Conservation (phyloP, 768 basidiomycete genomes). For the Boletellus sp. region DNA sequence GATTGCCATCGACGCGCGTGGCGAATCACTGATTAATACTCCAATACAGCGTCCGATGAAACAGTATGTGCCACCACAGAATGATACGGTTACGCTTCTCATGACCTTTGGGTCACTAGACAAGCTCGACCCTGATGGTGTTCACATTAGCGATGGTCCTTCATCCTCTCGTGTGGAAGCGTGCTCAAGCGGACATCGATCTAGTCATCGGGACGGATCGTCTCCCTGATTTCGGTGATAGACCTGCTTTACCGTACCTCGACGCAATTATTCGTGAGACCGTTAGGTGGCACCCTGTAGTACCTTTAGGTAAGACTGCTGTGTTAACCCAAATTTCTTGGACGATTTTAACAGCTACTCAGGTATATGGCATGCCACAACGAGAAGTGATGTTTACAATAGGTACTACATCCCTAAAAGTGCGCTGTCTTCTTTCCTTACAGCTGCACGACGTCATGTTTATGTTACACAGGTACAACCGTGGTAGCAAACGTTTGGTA, state of each 20-base stretch:
- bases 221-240: conserved; percentile 26
- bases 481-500: conserved; percentile 14
- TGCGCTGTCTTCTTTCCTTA: background rate
- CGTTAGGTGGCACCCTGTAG: background rate
- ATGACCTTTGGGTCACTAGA: background rate
- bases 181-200: conserved; percentile 25
- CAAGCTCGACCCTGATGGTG: background rate
- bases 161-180: background rate
- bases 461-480: conserved; percentile 2
- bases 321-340: background rate
- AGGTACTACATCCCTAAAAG: conserved; percentile 33
- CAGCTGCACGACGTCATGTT: too few relatives aligned
- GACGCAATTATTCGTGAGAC: conserved; percentile 6
- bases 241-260: background rate
- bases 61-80: background rate
- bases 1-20: background rate
- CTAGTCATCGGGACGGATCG: conserved; percentile 16
- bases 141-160: conserved; percentile 4
- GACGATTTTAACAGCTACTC: background rate
- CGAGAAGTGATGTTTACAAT: conserved; percentile 30
- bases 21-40: background rate
- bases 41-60: background rate
- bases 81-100: conserved; percentile 1
- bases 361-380: conserved; percentile 6
- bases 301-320: background rate